These are phyloP conservation scores for Corynascus novoguineensis DNA, from an alignment of 495 filamentous ascomycete species.

Conservation along the genomic window DNA sequence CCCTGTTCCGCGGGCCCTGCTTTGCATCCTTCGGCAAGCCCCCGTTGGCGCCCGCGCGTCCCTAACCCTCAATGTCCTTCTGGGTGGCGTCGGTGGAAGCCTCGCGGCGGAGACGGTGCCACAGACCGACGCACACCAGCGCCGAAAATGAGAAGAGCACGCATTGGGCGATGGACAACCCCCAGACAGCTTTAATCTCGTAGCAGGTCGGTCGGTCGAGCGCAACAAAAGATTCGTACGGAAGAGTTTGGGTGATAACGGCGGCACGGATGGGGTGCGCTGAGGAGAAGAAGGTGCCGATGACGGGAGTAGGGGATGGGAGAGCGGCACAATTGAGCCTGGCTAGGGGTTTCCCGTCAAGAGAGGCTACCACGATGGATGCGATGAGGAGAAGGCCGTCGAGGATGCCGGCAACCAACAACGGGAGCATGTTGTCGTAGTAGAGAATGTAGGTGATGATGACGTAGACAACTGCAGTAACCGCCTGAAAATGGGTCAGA, in stretches of 20 bases:
- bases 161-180: constrained; percentile 75
- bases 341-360: constrained; percentile 76
- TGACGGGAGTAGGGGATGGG: constrained; percentile 1
- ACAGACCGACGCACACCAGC: constrained; percentile 45
- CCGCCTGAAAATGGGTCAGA: constrained; percentile 47
- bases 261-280: constrained; percentile 1
- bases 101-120: constrained; percentile 36
- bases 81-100: constrained; percentile 13
- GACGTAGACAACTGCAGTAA: constrained; percentile 72
- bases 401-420: constrained; percentile 59
- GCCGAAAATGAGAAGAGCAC: constrained; percentile 66
- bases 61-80: constrained; percentile 43
- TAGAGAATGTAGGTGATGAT: constrained; percentile 75
- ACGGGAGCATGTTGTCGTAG: constrained; percentile 70
- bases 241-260: constrained; percentile 18
- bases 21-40: not conserved
- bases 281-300: constrained; percentile 14
- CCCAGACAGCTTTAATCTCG: constrained; percentile 88
- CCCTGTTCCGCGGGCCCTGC: constrained; percentile 20
- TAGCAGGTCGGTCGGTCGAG: constrained; percentile 64
- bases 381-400: constrained; percentile 70
- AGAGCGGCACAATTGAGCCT: constrained; percentile 66
- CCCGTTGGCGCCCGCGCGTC: constrained; percentile 36
- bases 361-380: constrained; percentile 65
- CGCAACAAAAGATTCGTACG: constrained; percentile 23